Evolutionary conservation across 106 monocot genomes (phyloP).

Genomic region (Ottelia alismoides): DNA sequence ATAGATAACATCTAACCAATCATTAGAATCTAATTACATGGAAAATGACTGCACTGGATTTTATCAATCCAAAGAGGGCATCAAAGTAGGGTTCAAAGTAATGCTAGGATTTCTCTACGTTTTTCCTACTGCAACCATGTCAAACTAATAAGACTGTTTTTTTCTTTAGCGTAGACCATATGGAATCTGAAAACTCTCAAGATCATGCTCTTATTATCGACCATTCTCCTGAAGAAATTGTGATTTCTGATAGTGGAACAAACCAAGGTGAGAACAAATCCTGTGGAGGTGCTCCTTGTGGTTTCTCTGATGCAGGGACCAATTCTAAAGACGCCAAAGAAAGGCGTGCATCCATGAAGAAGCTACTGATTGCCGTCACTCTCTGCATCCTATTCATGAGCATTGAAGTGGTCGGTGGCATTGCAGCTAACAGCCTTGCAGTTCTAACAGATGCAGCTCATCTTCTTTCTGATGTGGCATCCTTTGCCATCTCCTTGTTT

Average conservation of each 20-base stretch:
- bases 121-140: too few relatives aligned
- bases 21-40: too few relatives aligned
- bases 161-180: too few relatives aligned
- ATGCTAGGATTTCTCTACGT: too few relatives aligned
- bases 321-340: slow-evolving; percentile 5
- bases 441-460: slow-evolving; percentile 8
- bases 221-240: too few relatives aligned
- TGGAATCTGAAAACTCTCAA: too few relatives aligned
- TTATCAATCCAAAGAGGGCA: too few relatives aligned
- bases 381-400: slow-evolving; percentile 11
- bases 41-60: too few relatives aligned
- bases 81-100: too few relatives aligned
- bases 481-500: slow-evolving; percentile 9
- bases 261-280: neutral
- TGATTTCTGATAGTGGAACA: neutral
- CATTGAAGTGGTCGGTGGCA: slow-evolving; percentile 9
- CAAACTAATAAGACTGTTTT: too few relatives aligned
- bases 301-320: slow-evolving; percentile 1
- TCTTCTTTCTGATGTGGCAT: slow-evolving; percentile 8
- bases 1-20: too few relatives aligned
- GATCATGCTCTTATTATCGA: too few relatives aligned
- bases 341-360: neutral
- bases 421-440: slow-evolving; percentile 5
- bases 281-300: slow-evolving; percentile 7
- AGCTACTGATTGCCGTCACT: neutral